Base-by-base conservation (phyloP, 1,139 yeast species). In the Geotrichum macrosporum region DNA sequence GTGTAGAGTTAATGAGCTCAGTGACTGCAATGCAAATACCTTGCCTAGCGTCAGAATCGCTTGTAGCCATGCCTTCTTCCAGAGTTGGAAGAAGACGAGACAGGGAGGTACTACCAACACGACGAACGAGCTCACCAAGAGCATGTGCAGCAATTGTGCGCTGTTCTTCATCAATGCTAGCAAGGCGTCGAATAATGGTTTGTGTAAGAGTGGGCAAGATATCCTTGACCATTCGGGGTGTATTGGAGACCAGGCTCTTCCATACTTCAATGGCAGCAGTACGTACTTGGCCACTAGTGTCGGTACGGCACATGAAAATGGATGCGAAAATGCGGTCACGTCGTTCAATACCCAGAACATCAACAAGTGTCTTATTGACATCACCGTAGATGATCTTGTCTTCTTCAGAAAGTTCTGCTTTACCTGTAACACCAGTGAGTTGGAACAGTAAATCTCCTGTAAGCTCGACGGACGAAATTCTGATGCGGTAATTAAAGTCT, bases 371-470 rank as follows among this genome's bases (percentile, higher is more conserved):
- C 60, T 76, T 75, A 54, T 78, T 77, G 52, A 84, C 81, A 58
- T 80, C 83, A 50, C 78, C 78, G 21, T 79, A 73, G 41, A 71
- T 64, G 34, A 78, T 77, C 35, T 70, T 65, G 50, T 78, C 79
- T 50, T 81, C 92, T 12, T 61, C 67, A 16, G 55, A 61, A n/a
- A 55, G 58, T 42, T 56, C 63, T 19, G 56, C 56, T 13, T 58
- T 58, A 36, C 53, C 52, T 34, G 49, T 43, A 55, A 89, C 81
- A 66, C 98, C 98, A 40, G 96, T 84, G 57, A 92, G 83, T 71
- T 92, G 95, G 80, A 85, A 89, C 57, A 94, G 73, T 61, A 94
- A 73, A 59, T 94, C 98, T 57, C 98, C 98, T n/a, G 96, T 83
- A 58, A 94, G 84, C 68, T 89, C 96, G 46, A 92, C 94, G 31